Conservation (phyloP, 176 grass and related monocot species). For the Themeda triandra region DNA sequence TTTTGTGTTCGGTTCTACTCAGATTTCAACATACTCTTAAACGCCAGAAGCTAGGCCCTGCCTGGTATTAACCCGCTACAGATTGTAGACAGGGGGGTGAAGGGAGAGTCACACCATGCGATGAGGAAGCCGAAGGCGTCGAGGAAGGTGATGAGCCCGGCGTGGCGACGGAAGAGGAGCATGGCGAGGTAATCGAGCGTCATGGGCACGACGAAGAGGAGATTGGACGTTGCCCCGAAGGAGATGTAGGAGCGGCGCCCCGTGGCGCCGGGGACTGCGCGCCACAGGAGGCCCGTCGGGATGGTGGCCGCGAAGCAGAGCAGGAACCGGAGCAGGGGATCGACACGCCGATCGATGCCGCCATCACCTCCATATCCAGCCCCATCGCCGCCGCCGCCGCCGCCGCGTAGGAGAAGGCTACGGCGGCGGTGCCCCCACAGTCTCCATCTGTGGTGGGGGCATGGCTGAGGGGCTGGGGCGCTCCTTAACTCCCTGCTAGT, state of each 20-base stretch:
- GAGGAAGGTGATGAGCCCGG: conserved; percentile 85
- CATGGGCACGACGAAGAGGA: conserved; percentile 93
- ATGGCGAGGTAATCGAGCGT: conserved; percentile 71
- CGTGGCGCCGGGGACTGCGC: conserved; percentile 52
- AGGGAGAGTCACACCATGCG: conserved; percentile 63
- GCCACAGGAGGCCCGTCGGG: conserved; percentile 75
- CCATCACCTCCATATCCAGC: conserved; percentile 75
- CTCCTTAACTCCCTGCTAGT: too few relatives aligned
- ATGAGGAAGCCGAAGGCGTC: conserved; percentile 90
- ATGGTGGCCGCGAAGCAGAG: conserved; percentile 96
- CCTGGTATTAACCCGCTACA: too few relatives aligned
- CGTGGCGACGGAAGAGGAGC: conserved; percentile 65
- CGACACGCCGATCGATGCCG: conserved; percentile 86
- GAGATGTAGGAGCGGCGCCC: conserved; percentile 84
- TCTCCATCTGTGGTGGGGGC: too few relatives aligned
- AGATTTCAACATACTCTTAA: conserved; percentile 3
- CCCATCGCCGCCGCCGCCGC: conserved; percentile 48
- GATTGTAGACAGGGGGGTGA: conserved; percentile 1
- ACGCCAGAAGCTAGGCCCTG: neutral
- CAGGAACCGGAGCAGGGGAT: conserved; percentile 89
- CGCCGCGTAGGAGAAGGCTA: too few relatives aligned
- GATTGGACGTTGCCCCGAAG: conserved; percentile 82
- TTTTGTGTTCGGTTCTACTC: neutral
- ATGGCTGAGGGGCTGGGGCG: too few relatives aligned
- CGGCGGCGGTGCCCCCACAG: too few relatives aligned